phyloP scores from a whole-genome alignment of 108 stramenopile genomes.

The Parietichytrium sp. region DNA sequence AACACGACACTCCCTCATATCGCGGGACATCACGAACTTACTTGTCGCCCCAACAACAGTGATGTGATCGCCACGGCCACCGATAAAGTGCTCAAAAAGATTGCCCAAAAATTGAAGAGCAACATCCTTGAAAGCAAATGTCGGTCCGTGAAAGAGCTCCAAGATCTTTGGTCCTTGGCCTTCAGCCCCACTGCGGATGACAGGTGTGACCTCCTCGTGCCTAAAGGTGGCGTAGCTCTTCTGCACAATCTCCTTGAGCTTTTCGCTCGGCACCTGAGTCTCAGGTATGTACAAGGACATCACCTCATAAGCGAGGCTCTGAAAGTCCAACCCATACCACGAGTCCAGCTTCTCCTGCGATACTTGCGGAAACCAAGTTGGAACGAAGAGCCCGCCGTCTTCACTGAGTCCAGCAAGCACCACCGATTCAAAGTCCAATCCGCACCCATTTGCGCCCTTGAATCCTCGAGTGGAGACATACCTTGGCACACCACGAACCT shows the following conservation, averaged over 20 bases:
- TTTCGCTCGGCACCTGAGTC: slow-evolving; percentile 79
- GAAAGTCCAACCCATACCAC: slow-evolving; percentile 73
- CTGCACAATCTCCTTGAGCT: slow-evolving; percentile 78
- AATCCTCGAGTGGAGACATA: slow-evolving; percentile 90
- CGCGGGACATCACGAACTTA: too few species aligned
- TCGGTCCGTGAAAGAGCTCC: slow-evolving; percentile 98
- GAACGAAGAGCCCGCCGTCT: slow-evolving; percentile 93
- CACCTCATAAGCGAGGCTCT: slow-evolving; percentile 79
- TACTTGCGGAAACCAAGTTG: slow-evolving; percentile 79
- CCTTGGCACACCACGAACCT: not conserved
- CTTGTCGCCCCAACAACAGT: slow-evolving; percentile 45
- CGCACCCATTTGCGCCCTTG: slow-evolving; percentile 62
- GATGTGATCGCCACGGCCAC: slow-evolving; percentile 42
- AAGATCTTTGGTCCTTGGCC: slow-evolving; percentile 46
- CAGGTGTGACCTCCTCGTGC: slow-evolving; percentile 80
- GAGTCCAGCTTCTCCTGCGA: slow-evolving; percentile 68
- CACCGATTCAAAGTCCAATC: slow-evolving; percentile 79
- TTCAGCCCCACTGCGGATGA: slow-evolving; percentile 67
- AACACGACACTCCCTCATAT: too few species aligned
- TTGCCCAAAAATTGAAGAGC: slow-evolving; percentile 97
- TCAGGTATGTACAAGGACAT: slow-evolving; percentile 85
- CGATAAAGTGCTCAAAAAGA: slow-evolving; percentile 96
- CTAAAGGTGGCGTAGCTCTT: slow-evolving; percentile 83
- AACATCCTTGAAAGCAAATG: slow-evolving; percentile 99
- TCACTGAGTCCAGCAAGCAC: slow-evolving; percentile 92